Evolutionary conservation across 192 early-diverging fungal species (phyloP).

Genomic region (Backusella macrospora): DNA sequence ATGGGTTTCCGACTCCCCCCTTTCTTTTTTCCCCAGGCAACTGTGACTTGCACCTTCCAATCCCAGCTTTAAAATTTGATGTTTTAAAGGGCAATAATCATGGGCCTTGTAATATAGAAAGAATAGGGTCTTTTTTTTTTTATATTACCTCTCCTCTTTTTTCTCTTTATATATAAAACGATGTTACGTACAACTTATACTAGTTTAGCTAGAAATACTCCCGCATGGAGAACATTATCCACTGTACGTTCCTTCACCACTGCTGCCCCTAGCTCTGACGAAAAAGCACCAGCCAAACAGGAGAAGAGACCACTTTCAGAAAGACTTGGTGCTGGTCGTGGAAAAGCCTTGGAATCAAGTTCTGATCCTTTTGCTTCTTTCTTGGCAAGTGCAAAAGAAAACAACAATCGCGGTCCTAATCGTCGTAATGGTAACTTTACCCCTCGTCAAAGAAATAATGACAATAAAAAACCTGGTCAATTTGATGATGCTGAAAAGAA

Average conservation of each 20-base stretch:
- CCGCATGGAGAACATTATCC: constrained; percentile 6
- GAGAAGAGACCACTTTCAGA: constrained; percentile 24
- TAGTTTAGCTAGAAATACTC: not conserved
- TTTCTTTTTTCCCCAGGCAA: not conserved
- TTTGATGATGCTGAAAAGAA: constrained; percentile 34
- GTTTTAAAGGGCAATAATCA: constrained; percentile 3
- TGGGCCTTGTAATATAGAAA: constrained; percentile 2
- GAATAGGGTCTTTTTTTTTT: not conserved
- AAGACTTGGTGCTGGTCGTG: constrained; percentile 37
- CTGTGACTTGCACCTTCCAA: constrained; percentile 10
- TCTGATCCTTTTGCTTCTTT: constrained; percentile 34
- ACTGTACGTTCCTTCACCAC: not conserved
- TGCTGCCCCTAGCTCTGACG: not conserved
- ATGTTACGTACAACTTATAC: constrained; percentile 18
- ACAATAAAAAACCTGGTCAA: constrained; percentile 22
- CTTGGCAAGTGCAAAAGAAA: constrained; percentile 27
- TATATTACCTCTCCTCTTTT: not conserved
- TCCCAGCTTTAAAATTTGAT: constrained; percentile 16
- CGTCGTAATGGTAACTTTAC: constrained; percentile 26
- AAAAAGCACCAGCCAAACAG: not conserved
- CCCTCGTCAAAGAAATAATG: not conserved
- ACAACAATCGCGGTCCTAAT: not conserved
- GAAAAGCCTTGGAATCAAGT: constrained; percentile 13
- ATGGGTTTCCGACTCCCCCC: not conserved
- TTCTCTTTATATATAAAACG: not conserved